These are phyloP conservation scores for Dipodascus albidus DNA, from an alignment of 805 yeast genomes.

Conservation along the genomic window DNA sequence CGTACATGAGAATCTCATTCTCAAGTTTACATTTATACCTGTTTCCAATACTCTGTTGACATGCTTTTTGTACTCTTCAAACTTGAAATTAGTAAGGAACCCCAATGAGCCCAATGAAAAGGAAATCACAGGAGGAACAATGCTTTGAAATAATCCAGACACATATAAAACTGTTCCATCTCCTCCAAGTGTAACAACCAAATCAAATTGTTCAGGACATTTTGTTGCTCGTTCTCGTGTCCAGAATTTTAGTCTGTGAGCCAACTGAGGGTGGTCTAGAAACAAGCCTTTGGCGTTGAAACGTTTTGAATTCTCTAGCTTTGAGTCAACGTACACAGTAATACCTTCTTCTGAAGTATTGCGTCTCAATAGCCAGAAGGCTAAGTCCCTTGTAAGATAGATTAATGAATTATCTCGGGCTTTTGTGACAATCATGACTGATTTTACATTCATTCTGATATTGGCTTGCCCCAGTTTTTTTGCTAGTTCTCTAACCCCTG, in stretches of 20 bases:
- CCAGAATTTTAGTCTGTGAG: slow-evolving; percentile 53
- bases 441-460: slow-evolving; percentile 51
- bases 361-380: slow-evolving; percentile 54
- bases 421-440: slow-evolving; percentile 78
- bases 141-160: slow-evolving; percentile 66
- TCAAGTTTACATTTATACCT: slow-evolving; percentile 66
- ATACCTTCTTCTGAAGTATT: slow-evolving; percentile 23
- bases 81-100: slow-evolving; percentile 74
- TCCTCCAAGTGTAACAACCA: slow-evolving; percentile 84
- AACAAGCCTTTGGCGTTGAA: slow-evolving; percentile 48
- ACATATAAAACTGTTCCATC: slow-evolving; percentile 90
- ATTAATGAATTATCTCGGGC: slow-evolving; percentile 75
- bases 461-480: slow-evolving; percentile 19
- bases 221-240: slow-evolving; percentile 38
- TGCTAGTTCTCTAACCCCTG: slow-evolving; percentile 21
- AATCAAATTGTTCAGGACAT: slow-evolving; percentile 44
- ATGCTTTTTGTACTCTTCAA: slow-evolving; percentile 54
- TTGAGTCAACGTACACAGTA: slow-evolving; percentile 61
- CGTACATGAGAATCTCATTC: slow-evolving; percentile 83
- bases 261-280: slow-evolving; percentile 35
- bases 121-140: slow-evolving; percentile 83
- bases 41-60: slow-evolving; percentile 47
- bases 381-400: slow-evolving; percentile 64
- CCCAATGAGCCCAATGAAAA: slow-evolving; percentile 87
- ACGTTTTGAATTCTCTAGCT: slow-evolving; percentile 47